Base-by-base conservation (phyloP, 1,284 basidiomycete genomes). In the Rugosomyces carneus region DNA sequence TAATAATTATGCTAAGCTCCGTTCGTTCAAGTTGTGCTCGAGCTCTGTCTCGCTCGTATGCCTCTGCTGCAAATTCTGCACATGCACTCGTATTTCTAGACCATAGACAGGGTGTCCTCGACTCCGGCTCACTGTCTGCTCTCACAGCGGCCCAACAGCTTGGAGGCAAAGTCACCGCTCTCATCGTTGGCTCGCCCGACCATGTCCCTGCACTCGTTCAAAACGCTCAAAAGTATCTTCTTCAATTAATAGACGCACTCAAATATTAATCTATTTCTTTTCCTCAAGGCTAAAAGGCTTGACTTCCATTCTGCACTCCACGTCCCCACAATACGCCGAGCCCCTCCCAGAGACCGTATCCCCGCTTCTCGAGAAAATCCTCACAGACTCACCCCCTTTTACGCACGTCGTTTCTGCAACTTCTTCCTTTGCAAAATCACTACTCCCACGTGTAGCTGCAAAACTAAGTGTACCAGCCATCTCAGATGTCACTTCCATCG, bases 401-500 rank as follows among this genome's bases (percentile, higher is more conserved):
- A 93, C 95, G 2, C 96, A 99, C 63, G 76, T 99, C 55, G 86
- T 96, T 54, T 77, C 78, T 31, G 70, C 79, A 6, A 79, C 80
- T 40, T 76, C 78, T 1, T 76, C 78, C n/a, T 69, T 72, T 36
- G 78, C 78, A 42, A 81, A 79, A 59, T 81, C 79, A 5, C 62
- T 81, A 40, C 62, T 81, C 37, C 95, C 96, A 35, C 89, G 96
- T 57, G 83, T 95, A 19, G 90, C 93, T 3, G 94, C 92, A 16
- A 75, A 75, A 49, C 80, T 99, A 34, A 87, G 95, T 65, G 80
- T 85, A 21, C 89, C 90, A 8, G 80, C 83, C 55, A 80, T 99
- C 52, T 93, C 93, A 42, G 96, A 99, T 69, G 84, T 99, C 55
- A 90, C 78, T 7, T 85, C 83, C 13, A 68, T 96, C 59, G 78